Evolutionary conservation across 805 yeast species (phyloP), one percentile per base, ranked within the genome.

Genomic region (Wickerhamiella galacta): DNA sequence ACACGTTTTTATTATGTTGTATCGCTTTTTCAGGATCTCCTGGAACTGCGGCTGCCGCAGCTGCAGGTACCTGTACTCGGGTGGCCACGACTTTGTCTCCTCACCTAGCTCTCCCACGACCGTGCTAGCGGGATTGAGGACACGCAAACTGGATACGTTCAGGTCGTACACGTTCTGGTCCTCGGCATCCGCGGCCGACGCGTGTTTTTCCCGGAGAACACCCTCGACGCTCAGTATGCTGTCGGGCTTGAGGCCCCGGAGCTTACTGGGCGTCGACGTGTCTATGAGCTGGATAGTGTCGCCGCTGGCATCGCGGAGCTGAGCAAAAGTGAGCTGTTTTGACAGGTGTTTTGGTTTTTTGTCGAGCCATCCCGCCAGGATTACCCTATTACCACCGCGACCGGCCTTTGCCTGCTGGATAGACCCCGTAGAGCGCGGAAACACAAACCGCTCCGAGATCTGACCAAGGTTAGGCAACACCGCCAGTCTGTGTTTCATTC

Each of bases 321-420:
- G 69, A 2, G 77, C 90, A 59, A 90, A 87, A 1, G 70, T 63
- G 31, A 80, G 58, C 8, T 55, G 55, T 33, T 70, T 72, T 3
- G 87, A 73, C 33, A 79, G 58, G 33, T 71, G 70, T 34, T 75
- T 64, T 0, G 94, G 90, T 41, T 75, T 73, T 16, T 67, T 61
- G 46, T 81, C 72, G 12, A 87, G 66, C 82, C 95, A 90, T 0
- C 98, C 96, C 40, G 80, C 70, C 6, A 87, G 42, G 2, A 76
- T 66, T 10, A 52, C 43, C 3, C 38, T 37, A 30, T 25, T 26
- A 15, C 17, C 6, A 8, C 24, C 7, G 11, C 21, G 24, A 3
- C 11, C 20, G 16, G 4, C 2, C 12, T 9, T 10, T 7, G 36
- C 26, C 2, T 11, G 19, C 4, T 19, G 17, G 7, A 32, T 27